Percentiles rank a stretch among this genome's conserved stretches.
These are phyloP conservation scores for Aspergillus bombycis DNA, from an alignment of 2,329 filamentous ascomycete genomes.

Conservation along the genomic window DNA sequence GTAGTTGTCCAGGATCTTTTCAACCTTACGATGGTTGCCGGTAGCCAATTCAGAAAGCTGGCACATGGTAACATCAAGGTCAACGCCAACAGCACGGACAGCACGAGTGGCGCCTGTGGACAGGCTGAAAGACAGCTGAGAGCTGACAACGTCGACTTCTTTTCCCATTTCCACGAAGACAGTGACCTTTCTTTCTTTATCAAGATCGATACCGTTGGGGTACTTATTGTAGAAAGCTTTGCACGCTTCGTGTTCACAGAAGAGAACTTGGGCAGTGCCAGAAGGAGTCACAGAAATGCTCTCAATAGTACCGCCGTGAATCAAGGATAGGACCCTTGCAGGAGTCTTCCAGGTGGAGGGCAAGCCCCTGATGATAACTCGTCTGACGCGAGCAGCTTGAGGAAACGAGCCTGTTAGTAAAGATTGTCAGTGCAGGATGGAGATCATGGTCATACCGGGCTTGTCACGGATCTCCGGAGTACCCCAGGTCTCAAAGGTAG, in stretches of 20 bases:
- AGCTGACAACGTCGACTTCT: slow-evolving; percentile 44
- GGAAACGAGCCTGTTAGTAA: background rate
- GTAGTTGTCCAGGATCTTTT: slow-evolving; percentile 48
- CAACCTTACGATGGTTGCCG: slow-evolving; percentile 46
- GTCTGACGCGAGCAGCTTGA: slow-evolving; percentile 31
- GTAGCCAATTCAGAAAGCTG: slow-evolving; percentile 43
- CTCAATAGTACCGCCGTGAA: slow-evolving; percentile 45
- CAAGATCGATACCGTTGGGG: slow-evolving; percentile 41
- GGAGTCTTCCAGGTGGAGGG: slow-evolving; percentile 34
- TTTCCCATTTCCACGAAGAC: slow-evolving; percentile 45
- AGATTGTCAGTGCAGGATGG: background rate
- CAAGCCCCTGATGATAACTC: slow-evolving; percentile 41
- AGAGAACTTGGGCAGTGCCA: slow-evolving; percentile 38
- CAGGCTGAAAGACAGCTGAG: slow-evolving; percentile 44
- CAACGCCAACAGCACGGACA: slow-evolving; percentile 47
- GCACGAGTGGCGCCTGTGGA: slow-evolving; percentile 49
- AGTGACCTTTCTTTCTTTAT: slow-evolving; percentile 30
- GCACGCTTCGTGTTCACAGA: slow-evolving; percentile 39
- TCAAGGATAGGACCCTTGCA: slow-evolving; percentile 39
- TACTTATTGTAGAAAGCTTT: slow-evolving; percentile 40
- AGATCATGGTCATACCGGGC: slow-evolving; percentile 25
- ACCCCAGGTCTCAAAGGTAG: slow-evolving; percentile 38
- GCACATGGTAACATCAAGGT: slow-evolving; percentile 43
- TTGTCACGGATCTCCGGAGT: slow-evolving; percentile 27
- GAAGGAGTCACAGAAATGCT: slow-evolving; percentile 26